These are phyloP conservation scores for Alloteropsis semialata DNA, from an alignment of 176 grass and related monocot genomes.

Conservation along the genomic window DNA sequence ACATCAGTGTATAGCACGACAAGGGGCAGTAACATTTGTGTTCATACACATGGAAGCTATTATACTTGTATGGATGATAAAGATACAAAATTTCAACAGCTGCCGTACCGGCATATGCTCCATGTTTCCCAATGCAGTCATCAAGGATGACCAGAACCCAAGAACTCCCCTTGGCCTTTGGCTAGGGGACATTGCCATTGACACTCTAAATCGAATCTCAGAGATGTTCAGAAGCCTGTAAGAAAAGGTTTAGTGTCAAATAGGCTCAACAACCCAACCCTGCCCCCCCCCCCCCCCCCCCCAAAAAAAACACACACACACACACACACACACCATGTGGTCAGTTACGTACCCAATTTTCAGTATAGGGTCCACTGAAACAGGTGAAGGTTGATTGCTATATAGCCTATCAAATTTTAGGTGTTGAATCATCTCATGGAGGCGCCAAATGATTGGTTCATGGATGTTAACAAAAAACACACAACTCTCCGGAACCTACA, in stretches of 20 bases:
- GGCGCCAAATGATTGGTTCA: conserved; percentile 94
- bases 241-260: conserved; percentile 22
- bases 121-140: conserved; percentile 99
- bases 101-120: conserved; percentile 91
- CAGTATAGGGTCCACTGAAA: conserved; percentile 89
- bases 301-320: too few species aligned
- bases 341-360: conserved; percentile 79
- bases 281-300: too few species aligned
- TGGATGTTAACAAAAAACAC: conserved; percentile 91
- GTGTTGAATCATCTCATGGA: conserved; percentile 93
- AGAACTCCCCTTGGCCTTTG: conserved; percentile 96
- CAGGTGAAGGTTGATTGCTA: conserved; percentile 66
- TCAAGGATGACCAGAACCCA: conserved; percentile 97
- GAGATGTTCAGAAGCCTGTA: conserved; percentile 88
- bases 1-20: neutral
- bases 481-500: conserved; percentile 81
- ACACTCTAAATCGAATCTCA: conserved; percentile 92
- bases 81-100: conserved; percentile 9
- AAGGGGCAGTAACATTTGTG: neutral
- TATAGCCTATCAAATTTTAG: conserved; percentile 69
- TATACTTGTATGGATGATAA: neutral
- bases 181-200: conserved; percentile 95
- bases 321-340: neutral
- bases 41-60: neutral
- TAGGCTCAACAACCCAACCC: too few species aligned